A percentile compares a stretch with the other conserved stretches of the same genome.
Conservation (phyloP, 1,284 basidiomycete genomes). For the Puccinia triticina region DNA sequence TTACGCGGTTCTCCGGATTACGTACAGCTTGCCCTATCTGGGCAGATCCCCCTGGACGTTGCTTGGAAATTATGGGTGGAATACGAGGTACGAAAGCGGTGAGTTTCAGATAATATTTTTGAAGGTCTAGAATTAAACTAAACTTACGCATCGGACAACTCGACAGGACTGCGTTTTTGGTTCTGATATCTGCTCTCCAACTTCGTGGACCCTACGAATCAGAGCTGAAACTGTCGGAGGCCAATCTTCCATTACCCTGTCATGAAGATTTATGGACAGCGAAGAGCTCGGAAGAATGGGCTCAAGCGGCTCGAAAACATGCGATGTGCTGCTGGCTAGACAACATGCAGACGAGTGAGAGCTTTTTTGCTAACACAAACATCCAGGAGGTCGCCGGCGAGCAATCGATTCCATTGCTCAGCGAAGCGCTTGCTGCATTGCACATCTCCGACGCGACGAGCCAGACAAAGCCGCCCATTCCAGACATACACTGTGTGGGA, state of each 20-base stretch:
- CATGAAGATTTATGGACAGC: constrained; percentile 48
- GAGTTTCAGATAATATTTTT: neutral
- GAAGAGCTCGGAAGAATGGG: constrained; percentile 24
- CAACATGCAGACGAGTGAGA: neutral
- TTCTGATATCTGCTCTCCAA: constrained; percentile 36
- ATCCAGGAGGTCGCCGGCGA: neutral
- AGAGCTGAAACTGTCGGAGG: constrained; percentile 16
- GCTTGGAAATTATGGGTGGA: constrained; percentile 46
- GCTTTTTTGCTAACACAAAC: neutral
- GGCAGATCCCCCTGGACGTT: constrained; percentile 29
- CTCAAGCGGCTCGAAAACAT: neutral
- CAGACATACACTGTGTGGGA: constrained; percentile 7
- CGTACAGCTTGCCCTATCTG: constrained; percentile 36
- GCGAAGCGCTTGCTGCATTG: constrained; percentile 39
- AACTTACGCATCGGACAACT: neutral
- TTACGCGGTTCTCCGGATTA: constrained; percentile 44
- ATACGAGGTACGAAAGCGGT: constrained; percentile 47
- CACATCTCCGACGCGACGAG: neutral
- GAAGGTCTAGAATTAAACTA: neutral
- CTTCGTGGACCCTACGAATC: neutral
- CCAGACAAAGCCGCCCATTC: neutral
- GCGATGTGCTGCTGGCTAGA: constrained; percentile 8
- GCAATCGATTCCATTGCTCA: constrained; percentile 25
- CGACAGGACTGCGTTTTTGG: constrained; percentile 44
- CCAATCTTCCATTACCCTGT: constrained; percentile 35